Conservation (phyloP, 2,329 filamentous ascomycete genomes). For the Paracoccidioides lutzii region DNA sequence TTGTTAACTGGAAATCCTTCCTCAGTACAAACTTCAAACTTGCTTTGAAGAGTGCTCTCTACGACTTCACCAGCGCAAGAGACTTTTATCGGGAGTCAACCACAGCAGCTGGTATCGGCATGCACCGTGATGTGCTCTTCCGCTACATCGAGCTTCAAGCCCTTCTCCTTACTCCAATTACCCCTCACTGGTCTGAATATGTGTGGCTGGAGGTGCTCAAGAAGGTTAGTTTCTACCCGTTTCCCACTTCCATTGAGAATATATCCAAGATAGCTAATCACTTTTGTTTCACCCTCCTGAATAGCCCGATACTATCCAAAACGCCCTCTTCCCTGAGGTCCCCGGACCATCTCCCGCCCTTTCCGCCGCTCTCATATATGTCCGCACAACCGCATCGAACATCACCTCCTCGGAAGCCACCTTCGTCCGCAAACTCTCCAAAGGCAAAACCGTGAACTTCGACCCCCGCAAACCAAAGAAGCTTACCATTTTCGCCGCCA, state of each 20-base stretch:
- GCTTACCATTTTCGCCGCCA: conserved; percentile 71
- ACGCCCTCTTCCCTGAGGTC: conserved; percentile 60
- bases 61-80: conserved; percentile 78
- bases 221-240: conserved; percentile 32
- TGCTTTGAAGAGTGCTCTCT: conserved; percentile 74
- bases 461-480: conserved; percentile 89
- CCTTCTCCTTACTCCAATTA: conserved; percentile 66
- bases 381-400: conserved; percentile 58
- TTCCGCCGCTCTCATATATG: conserved; percentile 69
- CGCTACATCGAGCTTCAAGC: conserved; percentile 80
- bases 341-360: conserved; percentile 53
- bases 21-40: conserved; percentile 63
- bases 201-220: conserved; percentile 86
- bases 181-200: conserved; percentile 89
- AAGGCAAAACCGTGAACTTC: conserved; percentile 75
- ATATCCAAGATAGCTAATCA: neutral
- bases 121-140: conserved; percentile 69
- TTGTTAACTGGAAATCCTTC: conserved; percentile 6
- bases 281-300: neutral
- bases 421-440: conserved; percentile 70
- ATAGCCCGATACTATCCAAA: conserved; percentile 59
- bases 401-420: conserved; percentile 74
- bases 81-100: conserved; percentile 83
- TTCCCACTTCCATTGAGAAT: conserved; percentile 1
- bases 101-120: conserved; percentile 61